These are phyloP conservation scores for Orbilia quercus DNA, from an alignment of 2,329 filamentous ascomycete genomes.

Conservation along the genomic window DNA sequence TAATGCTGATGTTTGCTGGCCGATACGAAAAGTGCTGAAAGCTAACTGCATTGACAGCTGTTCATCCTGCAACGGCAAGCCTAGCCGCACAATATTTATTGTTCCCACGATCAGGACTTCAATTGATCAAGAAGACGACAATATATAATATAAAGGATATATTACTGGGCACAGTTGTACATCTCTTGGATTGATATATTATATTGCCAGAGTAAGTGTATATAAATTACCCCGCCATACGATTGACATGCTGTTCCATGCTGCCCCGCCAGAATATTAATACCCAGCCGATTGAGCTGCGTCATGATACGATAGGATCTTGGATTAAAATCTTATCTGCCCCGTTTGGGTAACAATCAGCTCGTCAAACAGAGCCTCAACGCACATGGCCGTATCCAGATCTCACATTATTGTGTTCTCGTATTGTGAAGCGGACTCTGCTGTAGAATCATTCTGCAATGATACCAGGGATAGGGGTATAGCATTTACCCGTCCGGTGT, in stretches of 20 bases:
- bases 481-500: too few relatives aligned
- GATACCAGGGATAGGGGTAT: too few relatives aligned
- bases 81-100: too few relatives aligned
- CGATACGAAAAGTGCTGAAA: slow-evolving; percentile 6
- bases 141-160: too few relatives aligned
- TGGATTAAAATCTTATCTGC: slow-evolving; percentile 13
- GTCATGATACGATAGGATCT: slow-evolving; percentile 1
- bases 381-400: too few relatives aligned
- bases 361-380: slow-evolving; percentile 17
- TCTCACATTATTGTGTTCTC: too few relatives aligned
- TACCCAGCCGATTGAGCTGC: slow-evolving; percentile 1
- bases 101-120: too few relatives aligned
- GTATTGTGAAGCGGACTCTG: too few relatives aligned
- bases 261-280: neutral
- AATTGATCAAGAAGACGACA: too few relatives aligned
- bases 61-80: slow-evolving; percentile 25
- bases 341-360: slow-evolving; percentile 19
- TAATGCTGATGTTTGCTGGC: slow-evolving; percentile 1
- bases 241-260: slow-evolving; percentile 7
- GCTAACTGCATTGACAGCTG: slow-evolving; percentile 49
- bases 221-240: slow-evolving; percentile 27
- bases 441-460: too few relatives aligned
- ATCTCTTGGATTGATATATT: too few relatives aligned
- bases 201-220: neutral
- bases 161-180: too few relatives aligned